phyloP scores from a whole-genome alignment of 495 filamentous ascomycete species.

The Aspergillus mulundensis region DNA sequence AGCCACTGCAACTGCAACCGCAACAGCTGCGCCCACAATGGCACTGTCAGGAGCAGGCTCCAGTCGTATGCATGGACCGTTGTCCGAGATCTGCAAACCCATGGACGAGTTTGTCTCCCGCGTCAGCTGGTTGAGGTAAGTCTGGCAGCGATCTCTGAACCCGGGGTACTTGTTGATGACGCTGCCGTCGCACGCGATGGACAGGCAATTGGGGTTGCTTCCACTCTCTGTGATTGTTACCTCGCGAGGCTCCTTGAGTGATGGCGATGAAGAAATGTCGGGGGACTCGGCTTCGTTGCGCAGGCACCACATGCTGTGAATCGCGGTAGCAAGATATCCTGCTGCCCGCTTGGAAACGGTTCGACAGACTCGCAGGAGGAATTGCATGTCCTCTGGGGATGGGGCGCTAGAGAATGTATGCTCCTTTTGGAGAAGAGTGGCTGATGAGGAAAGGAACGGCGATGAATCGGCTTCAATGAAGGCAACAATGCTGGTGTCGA shows the following conservation, averaged over 20 bases:
- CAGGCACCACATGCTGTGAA: slow-evolving; percentile 61
- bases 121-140: slow-evolving; percentile 44
- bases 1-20: slow-evolving; percentile 49
- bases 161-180: slow-evolving; percentile 59
- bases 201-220: slow-evolving; percentile 27
- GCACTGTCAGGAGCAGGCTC: slow-evolving; percentile 50
- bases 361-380: slow-evolving; percentile 48
- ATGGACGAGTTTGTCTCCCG: slow-evolving; percentile 21
- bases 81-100: slow-evolving; percentile 15
- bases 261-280: slow-evolving; percentile 17
- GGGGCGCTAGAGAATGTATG: slow-evolving; percentile 45
- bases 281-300: slow-evolving; percentile 47
- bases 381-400: slow-evolving; percentile 49
- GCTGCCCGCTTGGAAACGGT: slow-evolving; percentile 59
- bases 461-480: slow-evolving; percentile 48
- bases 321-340: slow-evolving; percentile 59
- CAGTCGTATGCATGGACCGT: slow-evolving; percentile 32
- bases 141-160: slow-evolving; percentile 49
- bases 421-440: slow-evolving; percentile 46
- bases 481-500: slow-evolving; percentile 68
- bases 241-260: slow-evolving; percentile 32
- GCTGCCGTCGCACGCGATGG: slow-evolving; percentile 56
- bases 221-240: slow-evolving; percentile 42
- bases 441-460: slow-evolving; percentile 40
- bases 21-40: slow-evolving; percentile 54